Evolutionary conservation across 2,329 filamentous ascomycete genomes (phyloP).

Genomic region (Ophiostoma angusticollis): DNA sequence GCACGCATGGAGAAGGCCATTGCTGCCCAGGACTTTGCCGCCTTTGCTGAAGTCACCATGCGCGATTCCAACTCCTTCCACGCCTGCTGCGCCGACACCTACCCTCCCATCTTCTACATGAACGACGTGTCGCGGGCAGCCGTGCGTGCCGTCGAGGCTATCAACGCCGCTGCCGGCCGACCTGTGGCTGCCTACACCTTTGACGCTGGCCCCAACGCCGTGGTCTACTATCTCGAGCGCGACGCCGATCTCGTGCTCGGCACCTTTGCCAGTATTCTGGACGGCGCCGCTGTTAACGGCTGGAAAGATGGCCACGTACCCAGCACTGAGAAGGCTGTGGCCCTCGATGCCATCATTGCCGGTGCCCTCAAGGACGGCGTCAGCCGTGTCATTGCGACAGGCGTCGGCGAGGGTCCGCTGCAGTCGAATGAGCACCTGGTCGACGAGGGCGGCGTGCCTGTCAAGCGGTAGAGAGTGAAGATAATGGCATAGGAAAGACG

Average conservation of each 20-base stretch:
- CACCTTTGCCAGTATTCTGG: slow-evolving; percentile 58
- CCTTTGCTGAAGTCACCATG: slow-evolving; percentile 88
- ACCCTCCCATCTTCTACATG: slow-evolving; percentile 97
- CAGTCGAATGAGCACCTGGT: slow-evolving; percentile 69
- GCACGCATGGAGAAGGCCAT: slow-evolving; percentile 18
- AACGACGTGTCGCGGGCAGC: slow-evolving; percentile 86
- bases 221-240: slow-evolving; percentile 86
- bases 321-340: slow-evolving; percentile 38
- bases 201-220: slow-evolving; percentile 91
- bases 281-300: slow-evolving; percentile 48
- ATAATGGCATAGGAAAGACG: not conserved
- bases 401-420: slow-evolving; percentile 78
- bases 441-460: slow-evolving; percentile 46
- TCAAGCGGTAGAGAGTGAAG: slow-evolving; percentile 20
- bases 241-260: slow-evolving; percentile 62
- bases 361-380: slow-evolving; percentile 63
- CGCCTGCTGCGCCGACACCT: slow-evolving; percentile 85
- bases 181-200: slow-evolving; percentile 90
- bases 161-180: slow-evolving; percentile 69
- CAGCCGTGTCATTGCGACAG: slow-evolving; percentile 78
- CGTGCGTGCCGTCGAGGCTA: slow-evolving; percentile 75
- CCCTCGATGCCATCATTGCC: slow-evolving; percentile 53
- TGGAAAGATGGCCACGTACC: slow-evolving; percentile 48
- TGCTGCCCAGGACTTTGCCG: slow-evolving; percentile 57
- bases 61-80: slow-evolving; percentile 96